Evolutionary conservation across 169 alveolate genomes (phyloP), one percentile per base, ranked within the genome.

Genomic region (Cryptosporidium andersoni): DNA sequence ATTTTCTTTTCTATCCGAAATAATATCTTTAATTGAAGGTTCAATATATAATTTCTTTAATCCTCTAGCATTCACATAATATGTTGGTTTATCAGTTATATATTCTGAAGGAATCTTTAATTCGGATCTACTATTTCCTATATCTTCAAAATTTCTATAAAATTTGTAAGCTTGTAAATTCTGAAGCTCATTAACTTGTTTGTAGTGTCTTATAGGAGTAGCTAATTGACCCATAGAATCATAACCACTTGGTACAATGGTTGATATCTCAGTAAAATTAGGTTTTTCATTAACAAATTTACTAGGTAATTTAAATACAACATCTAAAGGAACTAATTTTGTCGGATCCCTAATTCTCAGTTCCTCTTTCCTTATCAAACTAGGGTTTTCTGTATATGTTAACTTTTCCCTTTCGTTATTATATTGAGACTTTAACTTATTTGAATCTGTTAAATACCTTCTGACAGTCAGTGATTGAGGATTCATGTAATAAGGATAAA

Each of bases 1-100:
- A 49, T 66, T 48, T 9, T 9, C 49, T 14, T 49, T 66, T 49
- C 51, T 49, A n/a, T 16, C 14, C 4, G 64, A 47, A 25, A 25
- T 25, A 42, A 47, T 43, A n/a, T 12, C 7, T 60, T 45, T 64
- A 42, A n/a, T 6, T 64, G 7, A 2, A 60, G 62, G 62, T 64
- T 64, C 48, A 64, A 64, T 9, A 34, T 64, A 34, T 64, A 64
- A 16, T 64, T 45, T 16, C 62, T 55, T 2, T 34, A 64, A 3
- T 39, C 80, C 62, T 45, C 80, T 60, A 45, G 11, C 80, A 64
- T 64, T 64, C 8, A 64, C 42, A 64, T 64, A 64, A 2, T 64
- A 64, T 7, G 48, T 60, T 45, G 2, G n/a, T 7, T 47, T 9
- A n/a, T 64, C 48, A 16, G 4, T n/a, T 42, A 60, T 55, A 11